These are phyloP conservation scores for Aspergillus tanneri DNA, from an alignment of 2,329 filamentous ascomycete genomes.

Conservation along the genomic window DNA sequence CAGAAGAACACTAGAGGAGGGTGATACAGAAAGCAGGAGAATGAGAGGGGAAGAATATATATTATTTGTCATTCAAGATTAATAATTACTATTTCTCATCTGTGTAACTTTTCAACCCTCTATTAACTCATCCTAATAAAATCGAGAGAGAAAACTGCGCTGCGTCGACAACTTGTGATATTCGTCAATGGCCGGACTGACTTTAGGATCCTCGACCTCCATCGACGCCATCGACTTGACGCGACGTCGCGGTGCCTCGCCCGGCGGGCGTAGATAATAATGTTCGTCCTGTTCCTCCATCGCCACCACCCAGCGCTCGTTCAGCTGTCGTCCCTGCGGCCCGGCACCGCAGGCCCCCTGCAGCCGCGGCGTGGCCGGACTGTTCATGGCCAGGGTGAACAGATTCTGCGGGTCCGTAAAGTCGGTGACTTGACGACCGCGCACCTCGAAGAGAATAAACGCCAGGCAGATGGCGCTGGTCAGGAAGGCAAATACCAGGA, in stretches of 20 bases:
- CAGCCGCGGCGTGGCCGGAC: conserved; percentile 53
- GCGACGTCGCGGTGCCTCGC: conserved; percentile 19
- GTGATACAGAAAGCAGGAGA: neutral
- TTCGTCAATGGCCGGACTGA: conserved; percentile 37
- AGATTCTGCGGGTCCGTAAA: conserved; percentile 76
- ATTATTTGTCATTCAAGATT: neutral
- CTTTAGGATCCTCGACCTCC: conserved; percentile 21
- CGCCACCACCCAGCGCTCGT: conserved; percentile 46
- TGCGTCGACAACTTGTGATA: conserved; percentile 33
- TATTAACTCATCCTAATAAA: conserved; percentile 21
- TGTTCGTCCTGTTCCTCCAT: conserved; percentile 53
- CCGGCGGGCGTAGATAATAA: conserved; percentile 48
- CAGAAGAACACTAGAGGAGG: neutral
- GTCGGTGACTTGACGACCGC: conserved; percentile 67
- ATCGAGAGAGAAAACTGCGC: conserved; percentile 26
- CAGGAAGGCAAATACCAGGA: conserved; percentile 64
- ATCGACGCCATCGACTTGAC: conserved; percentile 12
- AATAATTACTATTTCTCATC: too few species aligned
- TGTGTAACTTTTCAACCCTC: too few species aligned
- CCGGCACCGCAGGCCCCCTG: conserved; percentile 58
- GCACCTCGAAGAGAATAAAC: conserved; percentile 59
- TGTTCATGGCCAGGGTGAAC: conserved; percentile 70
- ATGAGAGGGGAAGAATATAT: neutral
- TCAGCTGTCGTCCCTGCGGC: conserved; percentile 52
- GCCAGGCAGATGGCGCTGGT: conserved; percentile 65